phyloP scores from a whole-genome alignment of 2,329 filamentous ascomycete species.

The Scedosporium aurantiacum region DNA sequence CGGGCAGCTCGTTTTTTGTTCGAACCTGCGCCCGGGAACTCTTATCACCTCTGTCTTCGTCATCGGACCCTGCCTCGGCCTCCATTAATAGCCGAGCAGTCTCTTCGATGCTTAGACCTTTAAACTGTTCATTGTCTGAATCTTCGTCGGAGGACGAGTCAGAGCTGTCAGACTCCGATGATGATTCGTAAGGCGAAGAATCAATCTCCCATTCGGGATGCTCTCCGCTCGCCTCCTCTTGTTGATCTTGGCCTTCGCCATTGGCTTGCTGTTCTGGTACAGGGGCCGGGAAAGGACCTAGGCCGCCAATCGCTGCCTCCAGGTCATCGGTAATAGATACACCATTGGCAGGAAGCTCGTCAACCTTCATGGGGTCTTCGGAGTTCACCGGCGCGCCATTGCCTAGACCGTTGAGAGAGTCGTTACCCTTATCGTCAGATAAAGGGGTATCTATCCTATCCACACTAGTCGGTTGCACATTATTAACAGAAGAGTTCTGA shows the following conservation, averaged over 20 bases:
- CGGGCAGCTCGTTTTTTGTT: conserved; percentile 69
- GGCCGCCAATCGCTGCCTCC: conserved; percentile 31
- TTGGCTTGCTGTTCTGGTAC: background rate
- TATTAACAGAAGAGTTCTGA: background rate
- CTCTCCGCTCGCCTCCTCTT: conserved; percentile 14
- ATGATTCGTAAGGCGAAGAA: conserved; percentile 65
- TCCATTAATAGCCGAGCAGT: conserved; percentile 78
- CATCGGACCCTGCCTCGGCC: conserved; percentile 67
- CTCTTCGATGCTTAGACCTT: conserved; percentile 69
- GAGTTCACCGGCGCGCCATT: conserved; percentile 1
- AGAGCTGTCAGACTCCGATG: conserved; percentile 47
- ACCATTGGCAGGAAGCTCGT: conserved; percentile 12
- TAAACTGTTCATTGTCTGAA: conserved; percentile 52
- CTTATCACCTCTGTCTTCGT: conserved; percentile 48
- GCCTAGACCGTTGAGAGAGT: background rate
- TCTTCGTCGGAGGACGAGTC: conserved; percentile 48
- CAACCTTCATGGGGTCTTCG: conserved; percentile 24
- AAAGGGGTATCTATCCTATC: background rate
- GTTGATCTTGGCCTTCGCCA: background rate
- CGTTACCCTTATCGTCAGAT: too few species aligned
- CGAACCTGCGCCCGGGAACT: conserved; percentile 41
- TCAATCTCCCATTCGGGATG: conserved; percentile 78
- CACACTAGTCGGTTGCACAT: background rate
- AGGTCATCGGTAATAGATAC: conserved; percentile 25
- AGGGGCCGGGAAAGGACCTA: conserved; percentile 13